Evolutionary conservation across 345 rosid genomes (phyloP), one percentile per base, ranked within the genome.

Genomic region (Kandelia obovata): DNA sequence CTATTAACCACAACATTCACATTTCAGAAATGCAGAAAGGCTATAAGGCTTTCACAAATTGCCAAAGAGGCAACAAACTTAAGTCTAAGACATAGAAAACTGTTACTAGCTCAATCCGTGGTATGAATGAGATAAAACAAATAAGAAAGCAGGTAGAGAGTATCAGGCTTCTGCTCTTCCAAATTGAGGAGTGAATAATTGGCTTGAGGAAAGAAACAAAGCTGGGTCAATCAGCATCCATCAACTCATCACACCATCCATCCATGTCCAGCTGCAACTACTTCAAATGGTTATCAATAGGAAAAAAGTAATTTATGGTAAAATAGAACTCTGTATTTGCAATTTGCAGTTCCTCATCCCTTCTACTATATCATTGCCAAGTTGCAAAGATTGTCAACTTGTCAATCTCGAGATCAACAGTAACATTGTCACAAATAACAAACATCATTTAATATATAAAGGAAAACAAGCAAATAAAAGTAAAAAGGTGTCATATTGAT

Each of bases 401-500:
- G 13, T 20, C 21, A 58, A 32, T 31, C 46, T 28, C 10, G 5
- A 52, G 59, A 32, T 47, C 76, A 61, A 20, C 39, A 61, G 47
- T 23, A 39, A 32, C 35, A 9, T 8, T 21, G 26, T 35, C 5
- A 32, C 49, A 46, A 20, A 70, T 56, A 67, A 16, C 51, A 71
- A 64, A 56, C n/a, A 10, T 64, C 11, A 63, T 43, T 13, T 43
- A 43, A 20, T 6, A 37, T 11, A 5, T 5, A 30, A 65, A 66
- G 70, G 31, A 57, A 75, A 62, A 51, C 15, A 37, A 49, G 47
- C 47, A 10, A 39, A 43, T 43, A 13, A 61, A 56, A 34, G 53
- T 35, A 27, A 43, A 72, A 69, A 61, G 43, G 69, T 69, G 55
- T 7, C 21, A 58, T 47, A 69, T 65, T 62, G 55, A 80, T 15